Evolutionary conservation across 495 filamentous ascomycete genomes (phyloP).

Genomic region (Friedmanniomyces simplex): DNA sequence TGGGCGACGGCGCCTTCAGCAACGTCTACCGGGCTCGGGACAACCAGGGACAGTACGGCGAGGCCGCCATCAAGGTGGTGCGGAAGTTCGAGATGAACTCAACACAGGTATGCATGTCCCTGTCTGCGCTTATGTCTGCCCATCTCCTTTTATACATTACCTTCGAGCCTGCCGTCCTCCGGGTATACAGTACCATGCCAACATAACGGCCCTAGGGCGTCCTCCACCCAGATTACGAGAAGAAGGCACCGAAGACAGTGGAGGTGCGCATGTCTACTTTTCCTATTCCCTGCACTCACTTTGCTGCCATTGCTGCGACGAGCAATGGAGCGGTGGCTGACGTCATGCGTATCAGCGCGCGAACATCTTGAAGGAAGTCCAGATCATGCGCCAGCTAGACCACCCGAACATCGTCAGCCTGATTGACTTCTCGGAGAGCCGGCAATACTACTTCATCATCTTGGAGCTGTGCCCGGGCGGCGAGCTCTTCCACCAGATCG

Average conservation of each 20-base stretch:
- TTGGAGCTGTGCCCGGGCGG: conserved; percentile 91
- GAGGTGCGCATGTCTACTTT: conserved; percentile 67
- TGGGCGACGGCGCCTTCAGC: conserved; percentile 98
- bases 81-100: conserved; percentile 98
- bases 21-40: conserved; percentile 92
- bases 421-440: conserved; percentile 85
- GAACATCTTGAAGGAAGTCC: conserved; percentile 96
- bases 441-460: conserved; percentile 94
- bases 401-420: conserved; percentile 92
- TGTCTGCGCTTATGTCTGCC: conserved; percentile 17
- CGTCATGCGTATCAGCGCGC: conserved; percentile 55
- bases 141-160: neutral
- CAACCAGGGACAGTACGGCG: conserved; percentile 51
- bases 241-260: conserved; percentile 83
- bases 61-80: conserved; percentile 97
- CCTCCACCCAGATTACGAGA: conserved; percentile 85
- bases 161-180: neutral
- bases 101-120: conserved; percentile 67
- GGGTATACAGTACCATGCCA: conserved; percentile 24
- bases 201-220: conserved; percentile 54
- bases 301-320: conserved; percentile 6
- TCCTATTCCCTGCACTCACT: neutral
- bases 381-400: conserved; percentile 94
- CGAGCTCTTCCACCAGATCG: conserved; percentile 97
- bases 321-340: conserved; percentile 23